phyloP scores from a whole-genome alignment of 1,284 basidiomycete genomes.

The Naganishia albida region DNA sequence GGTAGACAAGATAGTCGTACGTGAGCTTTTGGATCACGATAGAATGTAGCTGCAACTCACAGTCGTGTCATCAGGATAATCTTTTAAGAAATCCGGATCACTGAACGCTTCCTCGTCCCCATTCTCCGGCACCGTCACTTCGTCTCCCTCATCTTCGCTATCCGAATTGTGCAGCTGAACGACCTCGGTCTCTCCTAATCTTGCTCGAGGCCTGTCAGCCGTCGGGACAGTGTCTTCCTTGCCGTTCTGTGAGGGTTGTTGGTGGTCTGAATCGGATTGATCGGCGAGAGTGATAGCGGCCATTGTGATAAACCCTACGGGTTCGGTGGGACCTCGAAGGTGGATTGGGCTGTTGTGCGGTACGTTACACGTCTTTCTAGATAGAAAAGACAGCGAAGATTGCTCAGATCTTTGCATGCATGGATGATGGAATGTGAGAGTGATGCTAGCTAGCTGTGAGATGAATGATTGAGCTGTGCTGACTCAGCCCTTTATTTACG shows the following conservation, averaged over 20 bases:
- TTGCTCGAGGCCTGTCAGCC: slow-evolving; percentile 16
- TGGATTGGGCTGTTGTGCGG: too few species aligned
- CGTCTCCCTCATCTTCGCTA: slow-evolving; percentile 29
- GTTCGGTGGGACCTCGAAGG: background rate
- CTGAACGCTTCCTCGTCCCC: slow-evolving; percentile 42
- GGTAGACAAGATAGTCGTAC: background rate
- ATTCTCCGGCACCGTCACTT: slow-evolving; percentile 1
- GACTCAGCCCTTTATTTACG: background rate
- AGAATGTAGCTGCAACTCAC: slow-evolving; percentile 55
- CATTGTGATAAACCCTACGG: background rate
- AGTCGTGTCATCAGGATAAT: slow-evolving; percentile 65
- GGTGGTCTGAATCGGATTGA: background rate
- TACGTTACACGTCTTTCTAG: too few species aligned
- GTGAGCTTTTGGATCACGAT: background rate
- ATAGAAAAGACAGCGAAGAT: too few species aligned
- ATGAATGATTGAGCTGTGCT: background rate
- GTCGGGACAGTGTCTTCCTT: background rate
- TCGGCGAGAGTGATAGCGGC: slow-evolving; percentile 8
- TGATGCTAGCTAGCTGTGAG: too few species aligned
- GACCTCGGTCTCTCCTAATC: slow-evolving; percentile 20
- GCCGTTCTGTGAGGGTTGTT: too few species aligned
- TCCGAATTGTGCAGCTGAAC: slow-evolving; percentile 21
- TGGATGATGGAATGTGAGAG: background rate
- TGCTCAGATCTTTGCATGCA: too few species aligned
- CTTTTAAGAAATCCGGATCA: slow-evolving; percentile 58